Evolutionary conservation across 345 rosid genomes (phyloP).

Genomic region (Pistacia atlantica): DNA sequence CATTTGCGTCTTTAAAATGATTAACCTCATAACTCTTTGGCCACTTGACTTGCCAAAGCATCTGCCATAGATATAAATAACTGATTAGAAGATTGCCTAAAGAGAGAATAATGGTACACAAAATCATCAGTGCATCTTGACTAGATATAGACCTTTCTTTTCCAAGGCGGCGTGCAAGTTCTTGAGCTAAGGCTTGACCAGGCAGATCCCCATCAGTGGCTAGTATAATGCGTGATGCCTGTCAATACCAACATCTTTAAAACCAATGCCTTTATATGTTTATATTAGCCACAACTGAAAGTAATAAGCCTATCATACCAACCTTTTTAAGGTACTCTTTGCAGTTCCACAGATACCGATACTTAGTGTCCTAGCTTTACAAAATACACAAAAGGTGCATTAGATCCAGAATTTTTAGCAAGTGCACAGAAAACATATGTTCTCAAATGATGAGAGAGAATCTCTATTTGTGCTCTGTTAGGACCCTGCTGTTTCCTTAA

Average conservation of each 20-base stretch:
- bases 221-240: slow-evolving; percentile 85
- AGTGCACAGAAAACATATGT: background rate
- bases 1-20: slow-evolving; percentile 88
- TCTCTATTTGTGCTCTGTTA: background rate
- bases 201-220: slow-evolving; percentile 98
- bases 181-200: slow-evolving; percentile 98
- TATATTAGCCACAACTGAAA: slow-evolving; percentile 14
- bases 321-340: slow-evolving; percentile 79
- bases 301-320: slow-evolving; percentile 29
- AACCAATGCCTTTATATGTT: background rate
- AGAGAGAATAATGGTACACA: background rate
- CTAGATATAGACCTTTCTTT: slow-evolving; percentile 64
- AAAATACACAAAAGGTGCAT: slow-evolving; percentile 38
- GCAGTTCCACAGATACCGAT: slow-evolving; percentile 91
- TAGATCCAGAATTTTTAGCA: slow-evolving; percentile 26
- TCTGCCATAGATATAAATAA: slow-evolving; percentile 36
- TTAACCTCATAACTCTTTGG: slow-evolving; percentile 63
- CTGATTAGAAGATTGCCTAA: background rate
- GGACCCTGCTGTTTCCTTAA: too few relatives aligned
- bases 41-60: slow-evolving; percentile 98
- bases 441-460: background rate
- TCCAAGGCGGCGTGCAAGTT: slow-evolving; percentile 93
- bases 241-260: slow-evolving; percentile 20
- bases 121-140: background rate
- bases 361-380: slow-evolving; percentile 92